These are phyloP conservation scores for Persicaria tinctoria DNA, from an alignment of 148 eudicot species.

Conservation along the genomic window DNA sequence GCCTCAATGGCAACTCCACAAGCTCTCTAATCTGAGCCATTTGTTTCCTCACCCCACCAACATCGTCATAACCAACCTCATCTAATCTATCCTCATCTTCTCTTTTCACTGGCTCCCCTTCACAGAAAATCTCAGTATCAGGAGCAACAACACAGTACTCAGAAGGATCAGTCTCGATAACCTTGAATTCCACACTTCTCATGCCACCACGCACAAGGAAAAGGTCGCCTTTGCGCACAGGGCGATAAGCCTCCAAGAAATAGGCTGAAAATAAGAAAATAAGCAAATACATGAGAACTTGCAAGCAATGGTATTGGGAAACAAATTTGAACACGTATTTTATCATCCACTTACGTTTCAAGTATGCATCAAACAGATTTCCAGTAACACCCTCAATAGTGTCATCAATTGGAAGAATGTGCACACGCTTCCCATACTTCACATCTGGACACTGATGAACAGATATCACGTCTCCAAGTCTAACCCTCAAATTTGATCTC, in stretches of 20 bases:
- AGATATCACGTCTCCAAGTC: conserved; percentile 87
- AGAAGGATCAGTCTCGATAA: conserved; percentile 76
- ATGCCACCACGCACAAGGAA: conserved; percentile 90
- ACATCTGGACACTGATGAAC: conserved; percentile 87
- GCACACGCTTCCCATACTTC: conserved; percentile 82
- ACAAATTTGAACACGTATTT: no score
- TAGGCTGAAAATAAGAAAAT: conserved; percentile 41
- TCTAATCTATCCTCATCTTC: conserved; percentile 82
- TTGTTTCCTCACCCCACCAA: conserved; percentile 87
- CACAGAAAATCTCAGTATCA: conserved; percentile 84
- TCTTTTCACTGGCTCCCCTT: conserved; percentile 79
- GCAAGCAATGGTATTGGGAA: no score
- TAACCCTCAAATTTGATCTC: conserved; percentile 68
- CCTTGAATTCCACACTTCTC: conserved; percentile 84
- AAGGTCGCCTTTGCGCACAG: conserved; percentile 69
- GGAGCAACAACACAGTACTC: conserved; percentile 94
- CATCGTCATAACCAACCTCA: conserved; percentile 90
- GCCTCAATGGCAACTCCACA: conserved; percentile 77
- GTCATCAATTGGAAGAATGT: conserved; percentile 85
- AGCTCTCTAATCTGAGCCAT: conserved; percentile 90
- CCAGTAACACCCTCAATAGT: conserved; percentile 84
- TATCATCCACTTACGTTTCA: conserved; percentile 54
- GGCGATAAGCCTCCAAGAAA: conserved; percentile 78
- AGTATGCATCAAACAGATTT: conserved; percentile 69
- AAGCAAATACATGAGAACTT: no score